These are phyloP conservation scores for Hura crepitans DNA, from an alignment of 441 rosid genomes.

Conservation along the genomic window DNA sequence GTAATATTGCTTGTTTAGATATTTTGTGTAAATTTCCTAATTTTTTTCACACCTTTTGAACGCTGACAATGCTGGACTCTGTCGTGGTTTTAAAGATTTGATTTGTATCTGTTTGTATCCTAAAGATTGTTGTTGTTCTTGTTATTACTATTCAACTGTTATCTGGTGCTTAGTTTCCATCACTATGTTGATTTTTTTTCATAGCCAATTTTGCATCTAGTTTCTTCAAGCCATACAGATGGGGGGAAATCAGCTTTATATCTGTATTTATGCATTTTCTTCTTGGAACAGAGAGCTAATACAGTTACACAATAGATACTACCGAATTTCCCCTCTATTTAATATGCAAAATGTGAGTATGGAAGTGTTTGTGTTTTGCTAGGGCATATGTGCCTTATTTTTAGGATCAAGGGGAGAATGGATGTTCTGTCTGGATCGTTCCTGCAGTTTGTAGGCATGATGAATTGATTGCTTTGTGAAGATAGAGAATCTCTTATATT, in stretches of 20 bases:
- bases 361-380: neutral
- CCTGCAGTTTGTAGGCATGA: neutral
- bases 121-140: slow-evolving; percentile 2
- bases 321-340: neutral
- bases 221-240: neutral
- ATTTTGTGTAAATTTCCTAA: neutral
- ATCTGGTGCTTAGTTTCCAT: neutral
- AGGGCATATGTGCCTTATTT: neutral
- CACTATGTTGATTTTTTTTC: neutral
- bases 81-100: neutral
- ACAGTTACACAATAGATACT: neutral
- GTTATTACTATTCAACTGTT: neutral
- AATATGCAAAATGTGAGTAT: neutral
- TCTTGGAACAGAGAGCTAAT: neutral
- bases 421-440: neutral
- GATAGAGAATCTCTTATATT: neutral
- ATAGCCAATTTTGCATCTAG: neutral
- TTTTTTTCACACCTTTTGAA: neutral
- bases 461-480: neutral
- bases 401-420: neutral
- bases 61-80: slow-evolving; percentile 14
- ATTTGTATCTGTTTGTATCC: slow-evolving; percentile 13
- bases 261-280: neutral
- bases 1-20: slow-evolving; percentile 1
- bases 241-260: neutral